Base-by-base conservation (phyloP, 805 yeast species). In the Kluyveromyces nonfermentans region DNA sequence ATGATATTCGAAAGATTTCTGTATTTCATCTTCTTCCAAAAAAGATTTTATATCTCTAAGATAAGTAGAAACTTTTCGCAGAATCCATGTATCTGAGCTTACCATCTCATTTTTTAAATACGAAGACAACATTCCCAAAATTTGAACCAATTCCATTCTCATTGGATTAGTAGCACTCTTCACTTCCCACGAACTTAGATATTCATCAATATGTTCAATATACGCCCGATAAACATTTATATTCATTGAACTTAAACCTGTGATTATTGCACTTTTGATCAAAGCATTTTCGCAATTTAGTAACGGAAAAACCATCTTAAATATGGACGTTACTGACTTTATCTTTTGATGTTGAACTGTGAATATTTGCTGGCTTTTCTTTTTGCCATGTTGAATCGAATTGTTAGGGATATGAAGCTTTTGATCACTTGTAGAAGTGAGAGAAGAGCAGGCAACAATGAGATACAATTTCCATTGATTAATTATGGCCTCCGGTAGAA, bases 401-500 rank as follows among this genome's bases (percentile, higher is more conserved):
- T 54, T 49, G 2, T 64, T 64, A 0, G 84, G 81, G n/a, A 80
- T 74, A 48, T 77, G 82, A 15, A 87, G 63, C 52, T 84, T 78
- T 57, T 88, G 96, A 46, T 88, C 95, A 48, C 77, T 84, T 0
- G 97, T 88, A 0, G 94, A 77, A 0, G 98, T 93, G 49, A 93
- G 64, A 0, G 96, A 86, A 16, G 90, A 79, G 56, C 97, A 90
- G 0, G 96, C 96, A 45, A 88, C 93, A 37, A 90, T 83, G 54
- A 93, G 65, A 57, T 82, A 93, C 3, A 89, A 69, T 62, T 85
- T 84, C 96, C 95, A 87, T 59, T 87, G 96, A 47, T 83, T 87
- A 3, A 85, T 75, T 28, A 86, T 65, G 3, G 77, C 70, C 55
- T 85, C 94, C 0, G 90, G 84, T 1, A 80, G 80, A 2, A 72